Evolutionary conservation across 805 yeast species (phyloP).

Genomic region (Hanseniaspora pseudoguilliermondii): DNA sequence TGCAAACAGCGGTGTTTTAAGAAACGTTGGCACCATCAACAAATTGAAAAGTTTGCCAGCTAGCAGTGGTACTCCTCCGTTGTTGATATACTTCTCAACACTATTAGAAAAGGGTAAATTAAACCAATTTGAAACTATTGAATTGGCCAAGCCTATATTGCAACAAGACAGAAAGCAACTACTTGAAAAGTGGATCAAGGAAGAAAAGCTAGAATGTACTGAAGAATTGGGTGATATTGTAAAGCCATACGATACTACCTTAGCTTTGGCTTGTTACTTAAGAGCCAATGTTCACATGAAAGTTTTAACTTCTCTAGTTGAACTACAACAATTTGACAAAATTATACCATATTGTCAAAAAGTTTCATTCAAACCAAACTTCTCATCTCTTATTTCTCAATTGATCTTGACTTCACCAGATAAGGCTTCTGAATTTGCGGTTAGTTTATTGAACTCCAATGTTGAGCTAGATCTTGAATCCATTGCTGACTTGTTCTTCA

Average conservation of each 20-base stretch:
- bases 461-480: conserved; percentile 67
- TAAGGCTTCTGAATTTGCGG: conserved; percentile 93
- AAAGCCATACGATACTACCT: conserved; percentile 69
- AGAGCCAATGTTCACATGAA: conserved; percentile 73
- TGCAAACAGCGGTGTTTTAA: conserved; percentile 80
- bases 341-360: conserved; percentile 87
- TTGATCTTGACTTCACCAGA: conserved; percentile 91
- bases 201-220: conserved; percentile 85
- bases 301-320: conserved; percentile 86
- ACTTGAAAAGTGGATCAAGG: conserved; percentile 92
- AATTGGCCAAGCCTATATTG: conserved; percentile 86
- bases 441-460: conserved; percentile 51
- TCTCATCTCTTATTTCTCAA: conserved; percentile 76
- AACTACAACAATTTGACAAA: conserved; percentile 90
- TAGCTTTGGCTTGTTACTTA: conserved; percentile 83
- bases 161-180: conserved; percentile 90
- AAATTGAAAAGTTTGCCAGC: conserved; percentile 72
- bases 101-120: conserved; percentile 84
- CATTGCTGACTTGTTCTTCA: conserved; percentile 83
- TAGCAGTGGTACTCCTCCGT: conserved; percentile 91
- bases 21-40: conserved; percentile 89
- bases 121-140: conserved; percentile 86
- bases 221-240: conserved; percentile 96
- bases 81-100: conserved; percentile 81
- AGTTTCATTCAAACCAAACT: conserved; percentile 81